Evolutionary conservation across 768 basidiomycete species (phyloP).

Genomic region (Lactarius vividus): DNA sequence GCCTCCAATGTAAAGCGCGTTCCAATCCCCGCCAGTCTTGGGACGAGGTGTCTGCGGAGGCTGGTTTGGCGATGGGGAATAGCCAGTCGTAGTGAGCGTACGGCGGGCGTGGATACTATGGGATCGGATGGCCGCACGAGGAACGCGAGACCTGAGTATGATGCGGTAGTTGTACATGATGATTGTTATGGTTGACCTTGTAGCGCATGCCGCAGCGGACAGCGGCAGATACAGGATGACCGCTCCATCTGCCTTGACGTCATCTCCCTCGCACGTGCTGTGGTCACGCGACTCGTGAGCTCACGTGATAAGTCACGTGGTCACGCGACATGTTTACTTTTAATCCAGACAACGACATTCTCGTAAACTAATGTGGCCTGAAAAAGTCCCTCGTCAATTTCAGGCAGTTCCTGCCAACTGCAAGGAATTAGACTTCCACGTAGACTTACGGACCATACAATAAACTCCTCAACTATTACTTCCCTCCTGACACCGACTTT

Average conservation of each 20-base stretch:
- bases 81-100: slow-evolving; percentile 9
- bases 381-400: background rate
- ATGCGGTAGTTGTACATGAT: background rate
- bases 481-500: background rate
- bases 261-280: slow-evolving; percentile 33
- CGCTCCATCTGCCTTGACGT: slow-evolving; percentile 35
- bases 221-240: too few species aligned
- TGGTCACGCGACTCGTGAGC: too few species aligned
- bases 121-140: background rate
- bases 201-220: too few species aligned
- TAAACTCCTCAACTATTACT: background rate
- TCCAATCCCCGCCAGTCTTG: background rate
- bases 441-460: background rate
- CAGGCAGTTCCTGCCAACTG: background rate
- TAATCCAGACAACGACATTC: too few species aligned
- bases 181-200: background rate
- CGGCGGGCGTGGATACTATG: background rate
- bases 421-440: background rate
- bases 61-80: slow-evolving; percentile 8
- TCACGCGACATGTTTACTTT: too few species aligned
- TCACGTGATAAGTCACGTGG: too few species aligned
- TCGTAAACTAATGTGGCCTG: too few species aligned
- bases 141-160: slow-evolving; percentile 9
- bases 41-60: background rate
- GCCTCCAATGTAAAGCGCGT: slow-evolving; percentile 9